Evolutionary conservation across 2,329 filamentous ascomycete species (phyloP).

Genomic region (Colletotrichum orbiculare): DNA sequence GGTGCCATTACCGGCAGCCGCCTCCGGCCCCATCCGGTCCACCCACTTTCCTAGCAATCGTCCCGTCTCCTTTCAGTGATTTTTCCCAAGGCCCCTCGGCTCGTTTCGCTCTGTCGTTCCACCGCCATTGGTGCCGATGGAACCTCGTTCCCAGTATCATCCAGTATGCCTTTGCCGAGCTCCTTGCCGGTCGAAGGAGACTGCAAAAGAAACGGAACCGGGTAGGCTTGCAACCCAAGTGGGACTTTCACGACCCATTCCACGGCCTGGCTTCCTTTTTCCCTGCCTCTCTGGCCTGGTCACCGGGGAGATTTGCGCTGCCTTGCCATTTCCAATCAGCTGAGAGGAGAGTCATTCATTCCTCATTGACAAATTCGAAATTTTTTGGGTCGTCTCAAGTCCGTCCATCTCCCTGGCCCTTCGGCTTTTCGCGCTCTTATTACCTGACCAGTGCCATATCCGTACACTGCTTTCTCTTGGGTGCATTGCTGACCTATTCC

Average conservation of each 20-base stretch:
- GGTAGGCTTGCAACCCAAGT: constrained; percentile 30
- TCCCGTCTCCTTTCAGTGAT: neutral
- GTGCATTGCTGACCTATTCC: constrained; percentile 1
- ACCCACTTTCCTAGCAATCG: constrained; percentile 1
- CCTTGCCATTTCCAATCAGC: constrained; percentile 26
- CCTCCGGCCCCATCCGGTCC: constrained; percentile 25
- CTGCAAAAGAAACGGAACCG: constrained; percentile 7
- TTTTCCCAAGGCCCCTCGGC: constrained; percentile 8
- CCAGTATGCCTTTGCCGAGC: constrained; percentile 7
- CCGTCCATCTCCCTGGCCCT: constrained; percentile 3
- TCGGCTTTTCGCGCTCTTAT: constrained; percentile 16
- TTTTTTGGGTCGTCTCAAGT: neutral
- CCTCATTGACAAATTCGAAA: constrained; percentile 21
- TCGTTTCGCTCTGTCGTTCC: constrained; percentile 21
- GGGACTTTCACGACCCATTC: constrained; percentile 28
- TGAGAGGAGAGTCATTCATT: constrained; percentile 30
- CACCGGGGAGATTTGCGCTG: constrained; percentile 29
- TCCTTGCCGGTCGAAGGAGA: constrained; percentile 18
- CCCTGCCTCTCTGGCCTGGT: constrained; percentile 20
- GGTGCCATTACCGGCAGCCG: constrained; percentile 20
- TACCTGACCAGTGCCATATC: neutral
- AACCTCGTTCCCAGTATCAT: neutral
- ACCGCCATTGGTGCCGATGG: constrained; percentile 17
- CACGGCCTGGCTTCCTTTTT: neutral
- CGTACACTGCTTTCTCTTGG: constrained; percentile 3